Evolutionary conservation across 2,329 filamentous ascomycete species (phyloP), one percentile per base, ranked within the genome.

Genomic region (Graphium sp.): DNA sequence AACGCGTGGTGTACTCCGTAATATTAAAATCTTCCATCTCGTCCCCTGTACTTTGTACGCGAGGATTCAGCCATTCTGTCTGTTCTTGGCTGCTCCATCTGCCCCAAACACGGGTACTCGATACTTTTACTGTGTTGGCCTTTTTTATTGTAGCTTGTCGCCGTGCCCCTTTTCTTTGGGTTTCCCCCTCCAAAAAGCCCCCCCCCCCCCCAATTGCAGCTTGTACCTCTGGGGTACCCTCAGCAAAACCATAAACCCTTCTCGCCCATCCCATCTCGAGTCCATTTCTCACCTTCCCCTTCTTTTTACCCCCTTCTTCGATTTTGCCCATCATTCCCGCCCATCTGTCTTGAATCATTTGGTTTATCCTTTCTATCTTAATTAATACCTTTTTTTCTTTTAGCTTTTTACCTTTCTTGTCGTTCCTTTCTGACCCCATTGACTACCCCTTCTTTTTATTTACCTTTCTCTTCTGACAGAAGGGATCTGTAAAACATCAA

Each of bases 231-330:
- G 7, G 12, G 18, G 15, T 21, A 20, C 20, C 18, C 18, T 19
- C 27, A 15, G 12, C 26, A 29, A 22, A 22, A 18, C 17, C 17
- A 11, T 21, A 8, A 14, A n/a, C n/a, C n/a, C n/a, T n/a, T n/a
- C n/a, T n/a, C n/a, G n/a, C n/a, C n/a, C 14, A 20, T 31, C 17
- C 22, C 29, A 19, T 10, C 21, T 18, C 19, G 17, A 26, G 29
- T 24, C 24, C 15, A 19, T 33, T 24, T 17, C 24, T 32, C 21
- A 18, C 15, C n/a, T n/a, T n/a, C n/a, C n/a, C n/a, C n/a, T 20
- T 29, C 26, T 18, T 16, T 22, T 32, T 31, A 19, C 15, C 26
- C 24, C 25, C 18, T 30, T 32, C 31, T 32, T 29, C 22, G 22
- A 7, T 23, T 18, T 26, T 26, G 21, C 26, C 30, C 24, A 18